These are phyloP conservation scores for Nyssa sinensis DNA, from an alignment of 148 eudicot species.

Conservation along the genomic window DNA sequence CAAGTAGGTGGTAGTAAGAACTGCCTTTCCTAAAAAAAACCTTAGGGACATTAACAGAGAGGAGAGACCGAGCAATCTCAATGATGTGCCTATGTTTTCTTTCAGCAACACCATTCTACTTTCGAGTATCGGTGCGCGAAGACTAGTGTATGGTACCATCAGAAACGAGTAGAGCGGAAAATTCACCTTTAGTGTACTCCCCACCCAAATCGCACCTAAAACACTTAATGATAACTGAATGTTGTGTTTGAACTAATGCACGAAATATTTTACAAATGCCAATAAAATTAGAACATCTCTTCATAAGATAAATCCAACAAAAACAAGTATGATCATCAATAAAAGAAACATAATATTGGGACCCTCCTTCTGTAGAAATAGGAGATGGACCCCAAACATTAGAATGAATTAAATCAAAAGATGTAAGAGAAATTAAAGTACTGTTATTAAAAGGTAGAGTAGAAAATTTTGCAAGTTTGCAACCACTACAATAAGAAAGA, in stretches of 20 bases:
- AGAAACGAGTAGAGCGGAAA: too few species aligned
- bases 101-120: too few species aligned
- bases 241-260: too few species aligned
- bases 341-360: background rate
- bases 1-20: too few species aligned
- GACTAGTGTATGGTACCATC: background rate
- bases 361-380: background rate
- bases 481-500: background rate
- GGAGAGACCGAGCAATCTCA: background rate
- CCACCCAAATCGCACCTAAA: too few species aligned
- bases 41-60: background rate
- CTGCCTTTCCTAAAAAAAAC: too few species aligned
- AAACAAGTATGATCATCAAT: slow-evolving; percentile 3
- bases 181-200: too few species aligned
- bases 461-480: background rate
- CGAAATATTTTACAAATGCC: background rate
- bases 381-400: too few species aligned
- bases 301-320: background rate
- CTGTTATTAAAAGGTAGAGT: background rate
- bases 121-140: background rate
- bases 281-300: background rate
- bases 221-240: too few species aligned
- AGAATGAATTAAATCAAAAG: background rate
- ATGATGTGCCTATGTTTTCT: too few species aligned
- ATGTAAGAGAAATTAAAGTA: background rate